These are phyloP conservation scores for Vitis amurensis DNA, from an alignment of 164 flowering plant genomes.

Conservation along the genomic window DNA sequence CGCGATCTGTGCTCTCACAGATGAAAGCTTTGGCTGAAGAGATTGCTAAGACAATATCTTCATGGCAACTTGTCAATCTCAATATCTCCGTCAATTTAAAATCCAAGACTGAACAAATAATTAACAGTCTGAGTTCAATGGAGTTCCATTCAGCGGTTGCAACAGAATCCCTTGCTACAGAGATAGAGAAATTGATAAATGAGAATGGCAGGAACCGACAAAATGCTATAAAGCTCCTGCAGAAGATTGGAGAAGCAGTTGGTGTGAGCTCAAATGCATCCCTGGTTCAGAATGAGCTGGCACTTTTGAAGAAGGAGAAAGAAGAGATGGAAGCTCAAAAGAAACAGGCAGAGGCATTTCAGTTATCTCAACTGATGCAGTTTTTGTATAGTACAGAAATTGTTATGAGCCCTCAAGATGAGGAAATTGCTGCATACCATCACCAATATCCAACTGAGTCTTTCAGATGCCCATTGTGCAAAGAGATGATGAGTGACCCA, in stretches of 20 bases:
- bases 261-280: conserved; percentile 17
- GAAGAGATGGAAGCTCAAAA: conserved; percentile 24
- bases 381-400: conserved; percentile 23
- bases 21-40: conserved; percentile 19
- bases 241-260: conserved; percentile 22
- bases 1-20: conserved; percentile 7
- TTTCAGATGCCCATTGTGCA: conserved; percentile 19
- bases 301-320: conserved; percentile 21
- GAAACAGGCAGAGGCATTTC: conserved; percentile 31
- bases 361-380: conserved; percentile 26
- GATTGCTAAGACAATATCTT: conserved; percentile 22
- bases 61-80: conserved; percentile 21
- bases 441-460: conserved; percentile 17
- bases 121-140: conserved; percentile 15
- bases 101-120: conserved; percentile 11
- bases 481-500: conserved; percentile 24
- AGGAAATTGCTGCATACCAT: conserved; percentile 3
- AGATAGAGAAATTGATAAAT: conserved; percentile 11
- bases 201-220: conserved; percentile 6
- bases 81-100: conserved; percentile 13
- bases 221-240: conserved; percentile 13
- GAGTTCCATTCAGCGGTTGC: conserved; percentile 16
- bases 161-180: conserved; percentile 16
- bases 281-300: conserved; percentile 20
- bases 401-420: conserved; percentile 11